A percentile compares a stretch with the other conserved stretches of the same genome.
Conservation (phyloP, 345 rosid species). For the Raphanus raphanistrum region DNA sequence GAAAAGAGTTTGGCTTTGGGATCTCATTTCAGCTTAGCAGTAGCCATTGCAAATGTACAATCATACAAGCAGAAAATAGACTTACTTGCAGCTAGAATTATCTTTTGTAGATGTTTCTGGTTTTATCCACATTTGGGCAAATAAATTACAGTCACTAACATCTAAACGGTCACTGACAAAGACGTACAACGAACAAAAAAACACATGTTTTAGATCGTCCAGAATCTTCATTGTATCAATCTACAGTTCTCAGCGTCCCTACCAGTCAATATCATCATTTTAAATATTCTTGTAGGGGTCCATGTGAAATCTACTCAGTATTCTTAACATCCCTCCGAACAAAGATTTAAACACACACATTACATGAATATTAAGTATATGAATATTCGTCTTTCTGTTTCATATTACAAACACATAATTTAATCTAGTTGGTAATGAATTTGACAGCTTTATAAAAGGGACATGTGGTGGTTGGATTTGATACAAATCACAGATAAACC, state of each 20-base stretch:
- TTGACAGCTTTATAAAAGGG: conserved; percentile 23
- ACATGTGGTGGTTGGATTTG: conserved; percentile 33
- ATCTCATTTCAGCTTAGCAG: neutral
- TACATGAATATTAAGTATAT: neutral
- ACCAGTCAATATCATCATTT: neutral
- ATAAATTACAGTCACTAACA: neutral
- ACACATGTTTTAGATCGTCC: neutral
- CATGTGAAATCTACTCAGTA: neutral
- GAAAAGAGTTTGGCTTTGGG: neutral
- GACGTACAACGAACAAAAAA: neutral
- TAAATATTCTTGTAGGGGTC: conserved; percentile 10
- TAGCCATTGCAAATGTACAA: neutral
- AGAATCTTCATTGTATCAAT: neutral
- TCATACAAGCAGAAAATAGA: neutral
- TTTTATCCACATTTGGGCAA: neutral
- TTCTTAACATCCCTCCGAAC: conserved; percentile 11
- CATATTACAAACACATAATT: neutral
- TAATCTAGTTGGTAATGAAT: conserved; percentile 13
- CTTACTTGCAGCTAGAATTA: neutral
- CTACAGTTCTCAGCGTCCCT: neutral
- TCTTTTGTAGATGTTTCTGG: neutral
- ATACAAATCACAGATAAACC: conserved; percentile 24
- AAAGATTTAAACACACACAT: conserved; percentile 1
- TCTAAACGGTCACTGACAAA: neutral
- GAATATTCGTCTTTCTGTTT: neutral